Conservation (phyloP, 2,329 filamentous ascomycete species). For the Purpureocillium lavendulum region DNA sequence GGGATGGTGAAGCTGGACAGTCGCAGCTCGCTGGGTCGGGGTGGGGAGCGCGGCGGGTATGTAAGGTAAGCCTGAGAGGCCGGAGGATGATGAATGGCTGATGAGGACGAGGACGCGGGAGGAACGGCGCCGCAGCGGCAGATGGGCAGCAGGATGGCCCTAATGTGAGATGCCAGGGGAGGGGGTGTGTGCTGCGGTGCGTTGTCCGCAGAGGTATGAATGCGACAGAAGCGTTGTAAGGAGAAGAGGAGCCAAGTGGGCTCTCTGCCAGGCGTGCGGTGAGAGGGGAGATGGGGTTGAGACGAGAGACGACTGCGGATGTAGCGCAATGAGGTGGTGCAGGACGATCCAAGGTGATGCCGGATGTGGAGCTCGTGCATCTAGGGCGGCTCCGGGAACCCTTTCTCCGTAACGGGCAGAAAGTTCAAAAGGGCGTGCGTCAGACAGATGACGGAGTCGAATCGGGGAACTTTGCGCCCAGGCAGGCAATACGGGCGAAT, state of each 20-base stretch:
- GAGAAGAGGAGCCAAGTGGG: too few species aligned
- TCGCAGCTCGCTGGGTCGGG: background rate
- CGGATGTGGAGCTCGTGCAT: constrained; percentile 1
- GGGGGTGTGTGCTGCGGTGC: background rate
- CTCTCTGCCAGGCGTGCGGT: background rate
- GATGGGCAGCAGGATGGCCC: constrained; percentile 2
- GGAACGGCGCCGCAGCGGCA: constrained; percentile 3
- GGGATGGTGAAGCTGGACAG: background rate
- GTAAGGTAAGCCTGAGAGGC: background rate
- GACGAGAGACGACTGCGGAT: too few species aligned
- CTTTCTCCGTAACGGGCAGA: background rate
- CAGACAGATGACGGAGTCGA: background rate
- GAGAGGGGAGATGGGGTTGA: background rate
- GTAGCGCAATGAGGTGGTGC: too few species aligned
- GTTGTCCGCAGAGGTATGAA: too few species aligned
- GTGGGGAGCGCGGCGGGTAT: background rate
- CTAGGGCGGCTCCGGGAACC: background rate
- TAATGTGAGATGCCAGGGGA: constrained; percentile 1
- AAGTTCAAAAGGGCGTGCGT: constrained; percentile 1
- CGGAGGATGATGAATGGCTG: background rate
- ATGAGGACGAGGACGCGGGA: background rate
- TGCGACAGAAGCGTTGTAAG: too few species aligned
- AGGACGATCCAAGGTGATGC: constrained; percentile 1
- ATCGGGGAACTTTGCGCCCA: too few species aligned
- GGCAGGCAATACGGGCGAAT: background rate